Percentiles rank a stretch among this genome's conserved stretches.
Evolutionary conservation across 495 filamentous ascomycete species (phyloP).

Genomic region (Penicillium arizonense): DNA sequence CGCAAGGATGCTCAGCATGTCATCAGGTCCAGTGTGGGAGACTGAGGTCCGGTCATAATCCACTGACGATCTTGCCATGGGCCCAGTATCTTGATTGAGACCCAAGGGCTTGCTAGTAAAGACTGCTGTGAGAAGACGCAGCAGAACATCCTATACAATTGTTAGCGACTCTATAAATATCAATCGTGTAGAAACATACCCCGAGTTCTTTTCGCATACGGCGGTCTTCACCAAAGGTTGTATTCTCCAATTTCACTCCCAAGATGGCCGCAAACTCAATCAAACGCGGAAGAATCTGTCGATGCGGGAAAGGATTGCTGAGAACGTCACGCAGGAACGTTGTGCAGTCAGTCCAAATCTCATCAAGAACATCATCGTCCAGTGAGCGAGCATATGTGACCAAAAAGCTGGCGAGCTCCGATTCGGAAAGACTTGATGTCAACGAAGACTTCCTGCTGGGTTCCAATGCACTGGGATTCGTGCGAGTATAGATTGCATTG

Average conservation of each 20-base stretch:
- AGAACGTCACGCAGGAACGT: slow-evolving; percentile 87
- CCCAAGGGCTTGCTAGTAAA: slow-evolving; percentile 84
- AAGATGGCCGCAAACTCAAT: slow-evolving; percentile 86
- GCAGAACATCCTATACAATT: slow-evolving; percentile 72
- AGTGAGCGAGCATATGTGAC: slow-evolving; percentile 84
- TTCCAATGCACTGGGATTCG: slow-evolving; percentile 79
- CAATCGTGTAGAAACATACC: slow-evolving; percentile 50
- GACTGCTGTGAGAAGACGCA: slow-evolving; percentile 81
- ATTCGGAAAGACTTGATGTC: slow-evolving; percentile 77
- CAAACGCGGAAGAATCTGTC: slow-evolving; percentile 83
- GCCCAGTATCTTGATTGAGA: slow-evolving; percentile 44
- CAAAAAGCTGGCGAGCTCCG: slow-evolving; percentile 81
- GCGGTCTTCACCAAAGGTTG: slow-evolving; percentile 93
- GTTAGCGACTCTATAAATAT: slow-evolving; percentile 24
- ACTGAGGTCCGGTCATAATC: slow-evolving; percentile 41
- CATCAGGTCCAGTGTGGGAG: slow-evolving; percentile 56
- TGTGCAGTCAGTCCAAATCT: slow-evolving; percentile 96
- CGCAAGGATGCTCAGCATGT: slow-evolving; percentile 77
- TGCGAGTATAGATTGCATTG: slow-evolving; percentile 92
- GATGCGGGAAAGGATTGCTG: slow-evolving; percentile 91
- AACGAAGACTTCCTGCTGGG: slow-evolving; percentile 78
- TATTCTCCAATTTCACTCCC: slow-evolving; percentile 93
- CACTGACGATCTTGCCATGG: slow-evolving; percentile 41
- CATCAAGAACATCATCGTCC: slow-evolving; percentile 98
- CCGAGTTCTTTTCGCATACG: slow-evolving; percentile 91